These are phyloP conservation scores for Irpex sp. DNA, from an alignment of 1,284 basidiomycete genomes.

Conservation along the genomic window DNA sequence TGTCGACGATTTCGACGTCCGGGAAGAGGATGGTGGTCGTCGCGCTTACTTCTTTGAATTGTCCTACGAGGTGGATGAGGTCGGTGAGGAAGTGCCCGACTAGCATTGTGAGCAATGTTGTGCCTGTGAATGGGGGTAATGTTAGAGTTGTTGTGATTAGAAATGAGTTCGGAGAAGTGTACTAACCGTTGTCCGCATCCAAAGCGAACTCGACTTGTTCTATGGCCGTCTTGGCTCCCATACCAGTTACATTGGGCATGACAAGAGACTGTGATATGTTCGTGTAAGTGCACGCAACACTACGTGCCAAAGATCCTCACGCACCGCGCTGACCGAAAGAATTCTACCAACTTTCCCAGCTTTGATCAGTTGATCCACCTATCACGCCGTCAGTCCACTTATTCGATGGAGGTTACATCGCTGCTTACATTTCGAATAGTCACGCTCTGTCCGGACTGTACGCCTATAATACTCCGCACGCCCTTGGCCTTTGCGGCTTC, in stretches of 20 bases:
- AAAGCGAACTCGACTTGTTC: neutral
- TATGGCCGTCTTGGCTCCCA: neutral
- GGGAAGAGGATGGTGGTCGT: slow-evolving; percentile 23
- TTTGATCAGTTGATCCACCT: neutral
- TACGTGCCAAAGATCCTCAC: slow-evolving; percentile 2
- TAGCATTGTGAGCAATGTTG: slow-evolving; percentile 23
- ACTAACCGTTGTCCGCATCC: neutral
- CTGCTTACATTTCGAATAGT: slow-evolving; percentile 24
- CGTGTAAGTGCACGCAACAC: neutral
- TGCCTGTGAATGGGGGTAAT: slow-evolving; percentile 18
- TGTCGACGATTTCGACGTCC: slow-evolving; percentile 20
- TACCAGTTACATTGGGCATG: neutral
- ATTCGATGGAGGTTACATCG: too few species aligned
- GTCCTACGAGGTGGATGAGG: slow-evolving; percentile 25
- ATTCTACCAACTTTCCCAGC: slow-evolving; percentile 15
- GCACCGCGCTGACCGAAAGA: slow-evolving; percentile 24
- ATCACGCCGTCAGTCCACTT: neutral
- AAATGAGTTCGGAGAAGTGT: neutral
- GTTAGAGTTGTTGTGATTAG: neutral
- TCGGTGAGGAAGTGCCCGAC: slow-evolving; percentile 27
- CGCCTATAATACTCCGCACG: slow-evolving; percentile 28
- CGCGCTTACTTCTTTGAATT: slow-evolving; percentile 25
- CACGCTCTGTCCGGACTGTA: slow-evolving; percentile 26
- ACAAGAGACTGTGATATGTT: neutral
- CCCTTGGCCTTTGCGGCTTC: slow-evolving; percentile 27